Evolutionary conservation across 768 basidiomycete genomes (phyloP), one percentile per base, ranked within the genome.

Genomic region (Lepiota brunneoincarnata): DNA sequence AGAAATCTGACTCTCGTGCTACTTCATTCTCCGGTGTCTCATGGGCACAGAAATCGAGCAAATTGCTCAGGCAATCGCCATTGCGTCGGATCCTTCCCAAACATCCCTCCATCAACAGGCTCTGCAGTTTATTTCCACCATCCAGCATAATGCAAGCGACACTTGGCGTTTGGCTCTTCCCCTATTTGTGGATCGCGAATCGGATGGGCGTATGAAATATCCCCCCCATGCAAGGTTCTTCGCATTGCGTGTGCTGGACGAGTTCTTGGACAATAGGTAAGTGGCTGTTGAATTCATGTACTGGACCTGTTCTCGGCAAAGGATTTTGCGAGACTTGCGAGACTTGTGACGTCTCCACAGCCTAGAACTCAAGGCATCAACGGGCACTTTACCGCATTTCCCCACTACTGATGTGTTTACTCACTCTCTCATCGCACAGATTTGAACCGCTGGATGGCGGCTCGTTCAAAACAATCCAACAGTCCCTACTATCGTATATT

Each of bases 101-200:
- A 75, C 73, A 51, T 67, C 79, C 23, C 72, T 96, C 31, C 91
- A 94, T 70, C 87, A 86, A 55, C 87, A 95, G 68, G 95, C 95
- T 31, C 76, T 97, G 61, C 83, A 87, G 52, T 98, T 89, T 68
- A 76, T 98, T 28, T 78, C 82, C 24, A 81, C 78, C 52, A 77
- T 97, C 58, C 88, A 91, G 63, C 83, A 85, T 67, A 89, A 89
- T 67, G 78, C 87, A 12, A 75, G 77, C 57, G 80, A 81, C 58
- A 83, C 84, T 17, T 98, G 95, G 93, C 79, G 86, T 66, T 77
- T 93, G 40, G 89, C 89, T 24, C 76, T 93, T 57, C 75, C 81
- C 31, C 75, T 92, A 41, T 93, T 92, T 64, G 79, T 86, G 23
- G 85, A 84, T 60, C 69, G 72, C 54, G 77, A 77, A 39, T 62